Evolutionary conservation across 2,329 filamentous ascomycete species (phyloP), one percentile per base, ranked within the genome.

Genomic region (Claviceps lovelessii): DNA sequence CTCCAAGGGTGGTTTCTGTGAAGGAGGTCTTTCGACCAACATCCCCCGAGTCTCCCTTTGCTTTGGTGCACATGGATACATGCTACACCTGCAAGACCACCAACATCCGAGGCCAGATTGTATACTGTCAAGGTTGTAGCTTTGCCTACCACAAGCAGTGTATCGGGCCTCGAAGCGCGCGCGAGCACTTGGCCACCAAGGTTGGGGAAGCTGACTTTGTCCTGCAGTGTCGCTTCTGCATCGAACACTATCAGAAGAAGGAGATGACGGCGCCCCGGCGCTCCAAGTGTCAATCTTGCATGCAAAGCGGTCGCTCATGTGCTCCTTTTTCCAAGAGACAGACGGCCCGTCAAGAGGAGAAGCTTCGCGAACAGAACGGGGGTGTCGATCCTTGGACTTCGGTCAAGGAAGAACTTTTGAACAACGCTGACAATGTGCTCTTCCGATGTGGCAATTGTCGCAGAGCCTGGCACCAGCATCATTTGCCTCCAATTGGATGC

Each of bases 111-210:
- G 89, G 88, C 0, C 74, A 79, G 44, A 73, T 98, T 29, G 78
- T 98, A 39, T 84, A 85, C 64, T 98, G 93, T 61, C 94, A 98
- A 70, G 93, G 93, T 35, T 98, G 93, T 66, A 89, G 85, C 2
- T 75, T 84, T 50, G 78, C 86, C 0, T 95, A 89, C 61, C 93
- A 98, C 69, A 88, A 87, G 67, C 72, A 72, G 45, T 98, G 93
- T 64, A 75, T 98, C 33, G 90, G 91, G 1, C 74, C 77, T 51
- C 81, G 93, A 51, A 79, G 78, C 52, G 73, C 68, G 13, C 79
- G 93, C 57, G 89, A 95, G n/a, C 93, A 97, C 66, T 72, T 93
- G 41, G 88, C 88, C 10, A 97, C 90, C 29, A 98, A 97, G 67
- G 70, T 96, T 53, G 83, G 76, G 2, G 74, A 85, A 1, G 81